phyloP scores from a whole-genome alignment of 192 early-diverging fungal genomes.

The Hyaloraphidium curvatum region DNA sequence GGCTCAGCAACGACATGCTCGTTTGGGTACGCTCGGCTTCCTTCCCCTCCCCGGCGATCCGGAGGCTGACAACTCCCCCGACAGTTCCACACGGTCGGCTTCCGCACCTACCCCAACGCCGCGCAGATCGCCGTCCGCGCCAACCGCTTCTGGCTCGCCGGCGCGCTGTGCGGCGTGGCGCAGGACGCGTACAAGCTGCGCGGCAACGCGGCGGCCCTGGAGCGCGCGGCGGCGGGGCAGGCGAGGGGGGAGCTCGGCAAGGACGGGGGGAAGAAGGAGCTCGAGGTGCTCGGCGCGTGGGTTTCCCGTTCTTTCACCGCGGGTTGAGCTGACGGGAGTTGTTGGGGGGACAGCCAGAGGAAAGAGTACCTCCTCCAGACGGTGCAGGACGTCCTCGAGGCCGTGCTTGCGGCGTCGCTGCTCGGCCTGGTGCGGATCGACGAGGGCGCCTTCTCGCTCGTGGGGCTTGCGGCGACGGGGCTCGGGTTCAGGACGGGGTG shows the following conservation, averaged over 20 bases:
- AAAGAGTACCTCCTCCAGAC: background rate
- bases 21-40: background rate
- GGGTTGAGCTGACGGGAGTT: background rate
- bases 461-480: background rate
- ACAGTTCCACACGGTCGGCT: background rate
- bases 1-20: background rate
- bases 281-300: background rate
- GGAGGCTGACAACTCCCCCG: background rate
- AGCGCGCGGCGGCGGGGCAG: background rate
- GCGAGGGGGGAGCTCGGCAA: background rate
- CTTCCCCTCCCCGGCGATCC: background rate
- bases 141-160: constrained; percentile 1
- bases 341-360: background rate
- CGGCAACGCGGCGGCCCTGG: background rate
- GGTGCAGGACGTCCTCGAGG: background rate
- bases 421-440: background rate
- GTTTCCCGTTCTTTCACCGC: background rate
- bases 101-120: background rate
- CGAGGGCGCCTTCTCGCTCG: background rate
- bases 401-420: background rate
- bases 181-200: background rate
- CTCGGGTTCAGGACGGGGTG: too few relatives aligned
- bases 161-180: background rate
- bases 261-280: background rate
- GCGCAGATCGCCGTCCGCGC: background rate